Evolutionary conservation across 768 basidiomycete species (phyloP).

Genomic region (Russula abietina): DNA sequence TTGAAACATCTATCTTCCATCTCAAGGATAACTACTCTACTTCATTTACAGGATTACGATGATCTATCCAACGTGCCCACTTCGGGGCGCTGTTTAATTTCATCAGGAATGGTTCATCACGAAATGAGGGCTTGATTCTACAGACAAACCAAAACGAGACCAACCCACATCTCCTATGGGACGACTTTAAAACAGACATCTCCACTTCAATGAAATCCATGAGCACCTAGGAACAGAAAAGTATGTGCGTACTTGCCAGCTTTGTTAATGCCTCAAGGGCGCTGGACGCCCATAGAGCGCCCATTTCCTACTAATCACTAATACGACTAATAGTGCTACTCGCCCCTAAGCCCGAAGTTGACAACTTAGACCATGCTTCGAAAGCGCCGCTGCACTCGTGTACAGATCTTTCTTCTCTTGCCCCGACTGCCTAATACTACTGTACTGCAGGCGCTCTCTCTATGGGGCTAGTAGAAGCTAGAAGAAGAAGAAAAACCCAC

Average conservation of each 20-base stretch:
- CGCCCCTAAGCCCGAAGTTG: not conserved
- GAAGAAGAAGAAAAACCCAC: not conserved
- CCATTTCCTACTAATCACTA: not conserved
- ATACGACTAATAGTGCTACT: not conserved
- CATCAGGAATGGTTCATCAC: not conserved
- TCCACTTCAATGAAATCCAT: too few relatives aligned
- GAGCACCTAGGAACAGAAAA: not conserved
- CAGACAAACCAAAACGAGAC: too few relatives aligned
- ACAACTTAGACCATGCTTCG: not conserved
- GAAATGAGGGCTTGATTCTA: not conserved
- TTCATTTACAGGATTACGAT: not conserved
- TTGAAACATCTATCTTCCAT: not conserved
- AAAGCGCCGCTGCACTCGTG: not conserved
- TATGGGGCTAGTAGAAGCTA: not conserved
- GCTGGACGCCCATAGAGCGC: not conserved
- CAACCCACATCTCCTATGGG: too few relatives aligned
- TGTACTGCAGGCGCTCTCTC: too few relatives aligned
- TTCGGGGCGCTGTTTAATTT: not conserved
- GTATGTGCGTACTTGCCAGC: not conserved
- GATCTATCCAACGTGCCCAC: not conserved
- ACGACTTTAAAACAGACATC: too few relatives aligned
- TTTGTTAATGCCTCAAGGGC: not conserved
- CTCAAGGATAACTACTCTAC: not conserved
- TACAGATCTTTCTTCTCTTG: not conserved
- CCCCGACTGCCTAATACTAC: not conserved